Base-by-base conservation (phyloP, 1,284 basidiomycete genomes). In the Fomes fomentarius region DNA sequence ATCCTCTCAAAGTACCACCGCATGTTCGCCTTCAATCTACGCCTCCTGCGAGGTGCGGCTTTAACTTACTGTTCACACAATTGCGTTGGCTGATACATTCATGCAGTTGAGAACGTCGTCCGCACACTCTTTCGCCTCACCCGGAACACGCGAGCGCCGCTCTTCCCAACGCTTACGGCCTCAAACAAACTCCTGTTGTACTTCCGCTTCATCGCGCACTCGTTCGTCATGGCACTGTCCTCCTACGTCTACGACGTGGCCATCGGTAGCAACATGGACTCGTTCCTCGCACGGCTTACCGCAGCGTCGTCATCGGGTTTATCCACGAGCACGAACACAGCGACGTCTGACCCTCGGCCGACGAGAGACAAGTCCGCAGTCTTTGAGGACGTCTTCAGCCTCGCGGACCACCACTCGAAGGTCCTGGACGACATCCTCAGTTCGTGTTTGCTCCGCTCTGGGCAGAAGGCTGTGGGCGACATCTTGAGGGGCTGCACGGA, bases 1-100 rank as follows among this genome's bases (percentile, higher is more conserved):
- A 79, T 90, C 33, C 71, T 94, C 33, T 85, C 82, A n/a, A 94
- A 94, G 69, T 95, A 94, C 66, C 91, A 94, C 62, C 75, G 87
- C 25, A 75, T 94, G 52, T 93, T 94, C 67, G 80, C 88, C 0
- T 85, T 94, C 62, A 78, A 93, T 31, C 74, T 96, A 22, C 81
- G 92, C 21, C 74, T 95, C 24, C 77, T 87, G 61, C 79, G 93
- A 76, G 90, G 91, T 89, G 63, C 35, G 75, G n/a, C n/a, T n/a
- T n/a, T n/a, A n/a, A n/a, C n/a, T n/a, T n/a, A n/a, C n/a, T n/a
- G n/a, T n/a, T n/a, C n/a, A n/a, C n/a, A n/a, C n/a, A n/a, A n/a
- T n/a, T n/a, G n/a, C n/a, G n/a, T n/a, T n/a, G 28, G 6, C 15
- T 43, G 14, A 34, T 66, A 31, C 34, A 40, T 19, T 44, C 28